Conservation (phyloP, 345 rosid species). For the Rubroshorea leprosula region DNA sequence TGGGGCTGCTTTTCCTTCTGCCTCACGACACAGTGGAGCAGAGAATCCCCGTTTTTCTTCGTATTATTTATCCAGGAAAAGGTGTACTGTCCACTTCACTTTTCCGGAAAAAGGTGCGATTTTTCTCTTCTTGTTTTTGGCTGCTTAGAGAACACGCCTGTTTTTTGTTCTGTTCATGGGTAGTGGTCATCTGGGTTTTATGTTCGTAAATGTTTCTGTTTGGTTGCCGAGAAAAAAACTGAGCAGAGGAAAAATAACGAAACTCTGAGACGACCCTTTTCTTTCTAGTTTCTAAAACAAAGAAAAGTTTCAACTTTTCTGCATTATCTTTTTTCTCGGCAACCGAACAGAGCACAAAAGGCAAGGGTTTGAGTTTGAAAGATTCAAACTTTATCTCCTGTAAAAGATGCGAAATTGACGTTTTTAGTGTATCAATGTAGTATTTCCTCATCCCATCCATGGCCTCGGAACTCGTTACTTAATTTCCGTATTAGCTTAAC, state of each 20-base stretch:
- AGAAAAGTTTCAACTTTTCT: background rate
- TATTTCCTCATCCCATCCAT: background rate
- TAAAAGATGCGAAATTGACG: background rate
- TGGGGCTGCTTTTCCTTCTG: background rate
- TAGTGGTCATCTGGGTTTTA: background rate
- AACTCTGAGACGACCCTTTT: background rate
- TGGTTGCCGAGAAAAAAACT: background rate
- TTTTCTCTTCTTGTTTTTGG: background rate
- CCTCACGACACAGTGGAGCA: no score
- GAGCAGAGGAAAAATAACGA: background rate
- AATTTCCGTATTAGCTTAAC: background rate
- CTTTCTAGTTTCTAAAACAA: background rate
- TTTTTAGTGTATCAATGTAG: no score
- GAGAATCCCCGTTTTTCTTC: no score
- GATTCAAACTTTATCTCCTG: background rate
- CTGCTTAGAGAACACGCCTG: no score
- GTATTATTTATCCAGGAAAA: no score
- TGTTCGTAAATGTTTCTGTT: background rate
- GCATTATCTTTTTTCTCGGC: no score
- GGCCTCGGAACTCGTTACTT: background rate
- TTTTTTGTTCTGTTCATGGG: no score
- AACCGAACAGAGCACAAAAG: slow-evolving; percentile 12
- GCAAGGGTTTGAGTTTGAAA: slow-evolving; percentile 11
- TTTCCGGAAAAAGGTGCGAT: background rate
- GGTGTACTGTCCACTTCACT: background rate